Base-by-base conservation (phyloP, 345 rosid species). In the Pugionium cornutum region DNA sequence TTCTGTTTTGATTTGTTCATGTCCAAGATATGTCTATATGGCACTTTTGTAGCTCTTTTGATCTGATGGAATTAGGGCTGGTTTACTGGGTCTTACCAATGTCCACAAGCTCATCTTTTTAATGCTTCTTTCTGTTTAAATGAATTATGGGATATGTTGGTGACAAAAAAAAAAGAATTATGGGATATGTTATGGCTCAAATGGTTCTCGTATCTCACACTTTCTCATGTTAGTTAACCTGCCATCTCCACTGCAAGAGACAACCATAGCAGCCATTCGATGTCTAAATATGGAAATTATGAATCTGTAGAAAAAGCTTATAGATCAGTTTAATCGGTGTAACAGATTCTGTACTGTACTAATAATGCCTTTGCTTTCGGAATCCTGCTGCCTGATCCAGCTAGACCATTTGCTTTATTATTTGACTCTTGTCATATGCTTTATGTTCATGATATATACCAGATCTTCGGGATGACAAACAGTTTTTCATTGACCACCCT, bases 391-490 rank as follows among this genome's bases (percentile, higher is more conserved):
- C 18, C 18, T 18, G 18, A 18, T 18, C 18, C 18, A 18, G 18
- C 18, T 18, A 18, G 18, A 18, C 18, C 18, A 18, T 18, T 18
- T 18, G 18, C 18, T 18, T 18, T 2, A 34, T 33, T 31, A n/a
- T 40, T 28, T 5, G 27, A 26, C 10, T 61, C 34, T n/a, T 73
- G 47, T 66, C 53, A 58, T 39, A 35, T 26, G 32, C 11, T 74
- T 43, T 52, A 70, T 68, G 36, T 34, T 56, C 46, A 31, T 53
- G 35, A 4, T 75, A 67, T 63, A 67, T 62, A 34, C 58, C 78
- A 94, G 99, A 94, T 86, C 96, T 94, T 65, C 85, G 92, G 68
- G 96, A 94, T 70, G 97, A 92, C 69, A 80, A 88, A 75, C 92
- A 94, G 68, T 94, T 88, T 83, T 83, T 86, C 63, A 47, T 78